Evolutionary conservation across 352 stramenopile species (phyloP).

Genomic region (Pythium monospermum): DNA sequence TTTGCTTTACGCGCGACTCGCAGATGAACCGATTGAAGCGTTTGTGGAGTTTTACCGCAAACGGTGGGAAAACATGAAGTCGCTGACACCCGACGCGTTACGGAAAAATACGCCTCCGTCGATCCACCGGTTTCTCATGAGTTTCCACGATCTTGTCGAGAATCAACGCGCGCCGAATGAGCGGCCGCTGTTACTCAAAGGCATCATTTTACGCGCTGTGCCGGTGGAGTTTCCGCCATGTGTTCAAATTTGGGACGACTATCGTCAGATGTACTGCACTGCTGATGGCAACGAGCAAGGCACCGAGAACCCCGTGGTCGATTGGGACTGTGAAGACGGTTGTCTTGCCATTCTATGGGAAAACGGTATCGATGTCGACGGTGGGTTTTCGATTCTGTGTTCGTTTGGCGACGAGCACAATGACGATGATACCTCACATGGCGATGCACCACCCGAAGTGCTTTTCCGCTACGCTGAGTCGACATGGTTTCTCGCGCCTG

Average conservation of each 20-base stretch:
- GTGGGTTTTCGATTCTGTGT: slow-evolving; percentile 79
- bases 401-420: slow-evolving; percentile 81
- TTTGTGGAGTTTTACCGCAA: slow-evolving; percentile 91
- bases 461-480: slow-evolving; percentile 78
- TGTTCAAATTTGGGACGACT: slow-evolving; percentile 84
- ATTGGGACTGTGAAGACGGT: slow-evolving; percentile 78
- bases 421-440: slow-evolving; percentile 32
- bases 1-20: slow-evolving; percentile 80
- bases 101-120: slow-evolving; percentile 67
- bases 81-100: slow-evolving; percentile 55
- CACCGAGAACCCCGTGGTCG: slow-evolving; percentile 36
- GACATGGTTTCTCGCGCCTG: slow-evolving; percentile 66
- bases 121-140: slow-evolving; percentile 62
- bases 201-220: slow-evolving; percentile 65
- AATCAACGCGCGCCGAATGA: slow-evolving; percentile 49
- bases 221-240: slow-evolving; percentile 70
- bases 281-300: slow-evolving; percentile 12
- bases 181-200: slow-evolving; percentile 69
- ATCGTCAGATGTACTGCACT: slow-evolving; percentile 64
- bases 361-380: slow-evolving; percentile 64
- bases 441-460: slow-evolving; percentile 59
- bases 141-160: slow-evolving; percentile 61
- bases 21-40: slow-evolving; percentile 68
- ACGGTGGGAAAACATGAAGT: slow-evolving; percentile 70
- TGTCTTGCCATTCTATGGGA: slow-evolving; percentile 82